Percentiles rank a stretch among this genome's conserved stretches.
These are phyloP conservation scores for Limnomonas spitsbergensis DNA, from an alignment of 139 green algal genomes.

Conservation along the genomic window DNA sequence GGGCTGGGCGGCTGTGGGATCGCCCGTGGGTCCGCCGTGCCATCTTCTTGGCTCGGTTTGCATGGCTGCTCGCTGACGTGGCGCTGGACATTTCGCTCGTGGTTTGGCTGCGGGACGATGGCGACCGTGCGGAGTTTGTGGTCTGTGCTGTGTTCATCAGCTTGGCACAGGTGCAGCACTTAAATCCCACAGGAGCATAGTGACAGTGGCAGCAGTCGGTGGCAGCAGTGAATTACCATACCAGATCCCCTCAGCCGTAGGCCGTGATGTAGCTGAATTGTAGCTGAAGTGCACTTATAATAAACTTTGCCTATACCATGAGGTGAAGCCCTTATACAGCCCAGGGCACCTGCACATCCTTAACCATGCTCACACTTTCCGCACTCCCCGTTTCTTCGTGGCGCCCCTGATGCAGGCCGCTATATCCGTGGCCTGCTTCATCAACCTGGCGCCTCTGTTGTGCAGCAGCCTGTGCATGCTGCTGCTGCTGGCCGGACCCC, in stretches of 20 bases:
- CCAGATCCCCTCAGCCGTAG: too few relatives aligned
- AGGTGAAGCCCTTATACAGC: too few relatives aligned
- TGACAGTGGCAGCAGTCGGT: too few relatives aligned
- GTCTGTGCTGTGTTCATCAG: conserved; percentile 38
- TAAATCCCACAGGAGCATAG: not conserved
- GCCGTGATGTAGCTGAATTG: too few relatives aligned
- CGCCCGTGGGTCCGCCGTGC: conserved; percentile 14
- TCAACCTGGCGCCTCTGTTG: conserved; percentile 15
- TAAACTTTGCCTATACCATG: too few relatives aligned
- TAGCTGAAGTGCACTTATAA: too few relatives aligned
- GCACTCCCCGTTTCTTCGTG: too few relatives aligned
- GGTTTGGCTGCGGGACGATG: conserved; percentile 29
- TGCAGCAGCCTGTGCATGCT: conserved; percentile 17
- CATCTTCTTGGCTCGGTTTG: conserved; percentile 16
- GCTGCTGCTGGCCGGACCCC: conserved; percentile 3
- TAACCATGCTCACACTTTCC: too few relatives aligned
- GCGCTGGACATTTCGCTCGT: conserved; percentile 27
- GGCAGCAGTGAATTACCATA: too few relatives aligned
- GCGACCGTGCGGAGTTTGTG: not conserved
- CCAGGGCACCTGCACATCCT: too few relatives aligned
- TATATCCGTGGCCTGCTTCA: conserved; percentile 6
- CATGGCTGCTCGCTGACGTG: conserved; percentile 22
- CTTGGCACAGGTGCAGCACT: conserved; percentile 20
- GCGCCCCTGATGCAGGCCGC: too few relatives aligned
- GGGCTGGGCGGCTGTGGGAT: conserved; percentile 9